Percentiles rank a stretch among this genome's conserved stretches.
Conservation (phyloP, 495 filamentous ascomycete species). For the Hypomontagnella monticulosa region DNA sequence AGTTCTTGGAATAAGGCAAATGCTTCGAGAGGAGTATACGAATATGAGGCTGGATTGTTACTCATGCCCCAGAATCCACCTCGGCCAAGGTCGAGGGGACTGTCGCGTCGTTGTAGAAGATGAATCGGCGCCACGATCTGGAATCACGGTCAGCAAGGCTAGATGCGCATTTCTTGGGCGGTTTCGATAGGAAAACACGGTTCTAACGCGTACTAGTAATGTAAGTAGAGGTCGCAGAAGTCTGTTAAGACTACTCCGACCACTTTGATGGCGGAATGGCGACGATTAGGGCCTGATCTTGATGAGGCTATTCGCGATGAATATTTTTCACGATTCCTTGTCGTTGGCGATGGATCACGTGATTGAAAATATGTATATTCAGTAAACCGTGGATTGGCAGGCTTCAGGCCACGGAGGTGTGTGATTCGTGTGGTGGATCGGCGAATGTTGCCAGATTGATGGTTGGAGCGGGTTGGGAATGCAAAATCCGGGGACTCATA, state of each 20-base stretch:
- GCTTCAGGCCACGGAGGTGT: slow-evolving; percentile 33
- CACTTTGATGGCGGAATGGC: slow-evolving; percentile 34
- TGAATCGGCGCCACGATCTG: slow-evolving; percentile 64
- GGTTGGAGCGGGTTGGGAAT: slow-evolving; percentile 29
- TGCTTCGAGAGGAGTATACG: slow-evolving; percentile 87
- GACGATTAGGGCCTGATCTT: slow-evolving; percentile 32
- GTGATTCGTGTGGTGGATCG: slow-evolving; percentile 42
- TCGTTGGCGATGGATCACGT: slow-evolving; percentile 51
- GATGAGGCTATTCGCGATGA: slow-evolving; percentile 46
- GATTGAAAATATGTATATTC: slow-evolving; percentile 37
- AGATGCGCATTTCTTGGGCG: slow-evolving; percentile 17
- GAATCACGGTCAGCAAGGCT: slow-evolving; percentile 35
- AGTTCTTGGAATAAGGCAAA: slow-evolving; percentile 91
- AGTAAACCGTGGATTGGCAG: slow-evolving; percentile 19
- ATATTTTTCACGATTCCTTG: slow-evolving; percentile 45
- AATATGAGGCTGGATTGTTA: slow-evolving; percentile 67
- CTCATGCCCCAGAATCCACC: slow-evolving; percentile 65
- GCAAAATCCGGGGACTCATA: slow-evolving; percentile 24
- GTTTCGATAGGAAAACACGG: slow-evolving; percentile 27
- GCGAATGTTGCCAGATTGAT: slow-evolving; percentile 45
- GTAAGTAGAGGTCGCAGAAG: slow-evolving; percentile 19
- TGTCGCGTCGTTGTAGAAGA: slow-evolving; percentile 57
- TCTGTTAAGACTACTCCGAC: slow-evolving; percentile 39
- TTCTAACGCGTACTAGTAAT: slow-evolving; percentile 34
- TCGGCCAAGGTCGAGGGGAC: slow-evolving; percentile 66